Base-by-base conservation (phyloP, 495 filamentous ascomycete genomes). In the Thermothielavioides terrestris region DNA sequence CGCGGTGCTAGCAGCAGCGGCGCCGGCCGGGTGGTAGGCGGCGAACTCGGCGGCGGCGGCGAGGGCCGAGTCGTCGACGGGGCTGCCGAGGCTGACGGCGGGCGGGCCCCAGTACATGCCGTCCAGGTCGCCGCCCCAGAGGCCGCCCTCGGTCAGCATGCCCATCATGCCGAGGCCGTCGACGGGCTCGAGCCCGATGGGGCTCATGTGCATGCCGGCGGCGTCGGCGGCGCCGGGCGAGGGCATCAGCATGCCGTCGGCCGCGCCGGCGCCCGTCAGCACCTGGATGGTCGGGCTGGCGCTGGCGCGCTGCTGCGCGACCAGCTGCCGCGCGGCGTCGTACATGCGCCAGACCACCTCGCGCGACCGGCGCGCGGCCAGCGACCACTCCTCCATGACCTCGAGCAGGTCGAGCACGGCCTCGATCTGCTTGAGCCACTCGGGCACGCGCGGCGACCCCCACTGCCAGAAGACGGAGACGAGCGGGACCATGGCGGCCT, bases 401-500 rank as follows among this genome's bases (percentile, higher is more conserved):
- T 83, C 81, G 31, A 89, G 76, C 5, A 81, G 77, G 45, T 79
- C 72, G 34, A 88, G 72, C 17, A 84, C 82, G 14, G 70, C 77
- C 64, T 88, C 82, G 35, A 88, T 78, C 64, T 85, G 84, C 70
- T 76, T 65, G 63, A 79, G 64, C 72, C 79, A 67, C 65, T 79
- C 61, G 54, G 71, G 60, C 66, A 75, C 79, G 49, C 74, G 68
- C 0, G 68, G 68, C 32, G 72, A 77, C 43, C 72, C 72, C 61
- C 78, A 78, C 56, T 81, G 78, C 71, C 82, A 80, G 57, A 84
- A 83, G 12, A 90, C 73, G 12, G 74, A 80, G 7, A 91, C 73
- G 3, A 91, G 74, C 0, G 86, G 86, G 18, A 91, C 81, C 78
- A 88, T 82, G 37, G 78, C 77, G 0, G 85, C 83, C 63, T 91